Base-by-base conservation (phyloP, 2,329 filamentous ascomycete species). In the Monilinia aucupariae region DNA sequence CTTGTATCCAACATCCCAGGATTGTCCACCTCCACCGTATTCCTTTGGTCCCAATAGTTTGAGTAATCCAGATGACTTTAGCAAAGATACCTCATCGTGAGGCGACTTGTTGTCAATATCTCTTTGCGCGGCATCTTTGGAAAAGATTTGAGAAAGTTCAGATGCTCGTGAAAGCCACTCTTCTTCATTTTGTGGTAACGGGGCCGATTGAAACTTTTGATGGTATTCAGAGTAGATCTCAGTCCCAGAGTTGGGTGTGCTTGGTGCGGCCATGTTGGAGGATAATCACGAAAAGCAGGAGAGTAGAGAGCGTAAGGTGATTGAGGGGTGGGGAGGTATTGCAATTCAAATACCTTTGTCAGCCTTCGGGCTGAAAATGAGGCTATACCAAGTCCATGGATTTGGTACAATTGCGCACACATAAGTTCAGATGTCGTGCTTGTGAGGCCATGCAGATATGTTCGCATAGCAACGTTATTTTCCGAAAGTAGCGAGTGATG, bases 1-100 rank as follows among this genome's bases (percentile, higher is more conserved):
- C 68, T 82, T 81, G 68, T 85, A 87, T 0, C 77, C 85, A 1
- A 85, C 77, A 37, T 77, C 76, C 82, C 81, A 84, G 2, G 74
- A 71, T 68, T 84, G 77, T 9, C 76, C 81, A 47, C 81, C 81
- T 12, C 82, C 82, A 17, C 82, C 81, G 66, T 80, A 81, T 62
- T 78, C 76, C 67, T 74, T 75, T 0, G 78, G 78, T 0, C 81
- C 82, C 0, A 84, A 74, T 3, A 82, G 65, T 64, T 82, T 83
- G 10, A 80, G 70, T 13, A 84, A 66, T 1, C 80, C 80, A 0
- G 81, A 74, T 49, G 79, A 74, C 67, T 84, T 84, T 13, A 84
- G 74, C 1, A 84, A 73, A 0, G 76, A 73, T 3, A 84, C 71
- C 65, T 84, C 82, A 0, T 79, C 80, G 2, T 72, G 73, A 1